Conservation (phyloP, 2,329 filamentous ascomycete genomes). For the Cladophialophora psammophila region DNA sequence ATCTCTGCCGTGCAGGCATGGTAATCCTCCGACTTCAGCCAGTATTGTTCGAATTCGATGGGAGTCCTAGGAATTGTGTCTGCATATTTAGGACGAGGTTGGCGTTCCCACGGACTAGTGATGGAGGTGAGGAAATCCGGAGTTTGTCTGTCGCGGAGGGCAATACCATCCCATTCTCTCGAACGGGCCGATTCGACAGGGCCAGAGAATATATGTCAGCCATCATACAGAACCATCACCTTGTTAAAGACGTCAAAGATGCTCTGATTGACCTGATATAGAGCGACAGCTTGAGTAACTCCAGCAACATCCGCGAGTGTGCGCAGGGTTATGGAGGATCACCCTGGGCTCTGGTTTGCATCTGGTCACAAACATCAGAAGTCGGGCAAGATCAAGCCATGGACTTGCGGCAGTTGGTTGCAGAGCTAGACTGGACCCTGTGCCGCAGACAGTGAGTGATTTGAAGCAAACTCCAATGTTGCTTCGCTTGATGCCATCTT, state of each 20-base stretch:
- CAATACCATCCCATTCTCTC: conserved; percentile 70
- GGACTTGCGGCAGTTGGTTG: conserved; percentile 71
- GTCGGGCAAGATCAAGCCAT: conserved; percentile 64
- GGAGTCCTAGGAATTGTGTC: conserved; percentile 54
- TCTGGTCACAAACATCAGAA: conserved; percentile 62
- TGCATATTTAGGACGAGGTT: conserved; percentile 52
- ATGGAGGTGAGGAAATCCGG: conserved; percentile 72
- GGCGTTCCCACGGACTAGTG: conserved; percentile 62
- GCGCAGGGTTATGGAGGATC: conserved; percentile 58
- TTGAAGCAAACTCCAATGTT: conserved; percentile 67
- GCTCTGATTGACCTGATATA: conserved; percentile 62
- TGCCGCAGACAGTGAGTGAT: conserved; percentile 68
- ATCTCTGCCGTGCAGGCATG: conserved; percentile 51
- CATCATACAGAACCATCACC: conserved; percentile 71
- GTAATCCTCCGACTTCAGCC: conserved; percentile 23
- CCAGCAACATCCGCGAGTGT: conserved; percentile 58
- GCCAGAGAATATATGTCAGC: conserved; percentile 71
- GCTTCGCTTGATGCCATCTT: conserved; percentile 28
- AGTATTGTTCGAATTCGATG: conserved; percentile 59
- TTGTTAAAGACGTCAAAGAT: conserved; percentile 72
- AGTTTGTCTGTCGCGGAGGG: conserved; percentile 66
- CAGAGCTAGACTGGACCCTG: conserved; percentile 68
- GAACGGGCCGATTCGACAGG: conserved; percentile 66
- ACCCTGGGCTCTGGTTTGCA: conserved; percentile 14
- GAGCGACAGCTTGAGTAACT: conserved; percentile 61